These are phyloP conservation scores for Candida ovalis DNA, from an alignment of 805 yeast species.

Conservation along the genomic window DNA sequence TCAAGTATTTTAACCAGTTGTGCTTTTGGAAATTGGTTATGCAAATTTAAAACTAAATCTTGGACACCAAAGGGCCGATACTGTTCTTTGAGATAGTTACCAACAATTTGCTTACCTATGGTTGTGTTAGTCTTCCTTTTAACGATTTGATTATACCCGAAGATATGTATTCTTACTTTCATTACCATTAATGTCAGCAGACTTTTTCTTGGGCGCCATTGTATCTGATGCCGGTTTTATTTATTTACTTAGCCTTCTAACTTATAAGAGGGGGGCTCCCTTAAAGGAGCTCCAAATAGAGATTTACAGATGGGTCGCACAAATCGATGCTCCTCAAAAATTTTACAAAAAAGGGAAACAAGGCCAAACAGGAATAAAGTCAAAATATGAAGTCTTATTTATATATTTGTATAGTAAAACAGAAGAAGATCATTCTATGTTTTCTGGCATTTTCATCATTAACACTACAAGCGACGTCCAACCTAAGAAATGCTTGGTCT, in stretches of 20 bases:
- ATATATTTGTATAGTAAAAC: neutral
- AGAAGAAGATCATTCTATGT: neutral
- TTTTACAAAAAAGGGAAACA: slow-evolving; percentile 1
- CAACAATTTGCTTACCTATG: slow-evolving; percentile 4
- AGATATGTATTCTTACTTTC: slow-evolving; percentile 14
- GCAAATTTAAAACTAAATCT: slow-evolving; percentile 44
- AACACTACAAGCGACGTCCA: slow-evolving; percentile 85
- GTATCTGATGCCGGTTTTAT: too few relatives aligned
- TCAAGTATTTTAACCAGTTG: slow-evolving; percentile 36
- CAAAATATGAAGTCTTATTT: neutral
- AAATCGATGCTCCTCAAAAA: neutral
- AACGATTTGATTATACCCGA: neutral
- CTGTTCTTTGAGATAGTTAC: slow-evolving; percentile 37
- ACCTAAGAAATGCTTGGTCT: slow-evolving; percentile 88
- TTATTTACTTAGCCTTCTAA: too few relatives aligned
- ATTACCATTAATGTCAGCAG: slow-evolving; percentile 5
- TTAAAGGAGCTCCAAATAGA: too few relatives aligned
- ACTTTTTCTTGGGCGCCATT: slow-evolving; percentile 16
- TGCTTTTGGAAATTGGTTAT: slow-evolving; percentile 35
- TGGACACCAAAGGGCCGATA: slow-evolving; percentile 46
- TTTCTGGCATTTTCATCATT: slow-evolving; percentile 80
- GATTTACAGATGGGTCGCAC: too few relatives aligned
- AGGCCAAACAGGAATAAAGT: neutral
- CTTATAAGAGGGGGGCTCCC: too few relatives aligned
- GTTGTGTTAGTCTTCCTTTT: slow-evolving; percentile 1